Percentiles rank a stretch among this genome's conserved stretches.
These are phyloP conservation scores for Trypanosoma scelopori DNA, from an alignment of 208 protist species.

Conservation along the genomic window DNA sequence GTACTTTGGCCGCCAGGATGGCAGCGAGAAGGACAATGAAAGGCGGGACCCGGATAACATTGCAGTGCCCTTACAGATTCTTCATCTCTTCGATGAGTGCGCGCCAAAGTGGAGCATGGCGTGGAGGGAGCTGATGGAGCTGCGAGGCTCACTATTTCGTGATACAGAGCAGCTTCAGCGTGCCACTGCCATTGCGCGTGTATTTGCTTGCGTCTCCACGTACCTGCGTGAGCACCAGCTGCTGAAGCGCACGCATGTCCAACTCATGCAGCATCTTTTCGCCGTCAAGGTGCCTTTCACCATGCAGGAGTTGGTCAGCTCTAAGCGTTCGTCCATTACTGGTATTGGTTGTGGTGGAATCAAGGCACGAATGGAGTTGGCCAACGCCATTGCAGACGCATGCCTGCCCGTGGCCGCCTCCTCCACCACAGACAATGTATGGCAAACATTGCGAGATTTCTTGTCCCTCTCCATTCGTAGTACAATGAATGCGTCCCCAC, in stretches of 20 bases:
- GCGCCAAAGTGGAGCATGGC: conserved; percentile 49
- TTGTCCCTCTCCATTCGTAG: conserved; percentile 30
- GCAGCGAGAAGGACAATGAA: neutral
- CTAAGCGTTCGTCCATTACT: conserved; percentile 8
- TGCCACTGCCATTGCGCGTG: conserved; percentile 48
- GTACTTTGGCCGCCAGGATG: neutral
- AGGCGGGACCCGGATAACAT: neutral
- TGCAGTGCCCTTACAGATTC: conserved; percentile 29
- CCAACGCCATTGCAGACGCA: conserved; percentile 42
- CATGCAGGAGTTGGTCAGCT: conserved; percentile 42
- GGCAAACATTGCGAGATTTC: conserved; percentile 55
- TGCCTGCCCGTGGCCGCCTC: conserved; percentile 45
- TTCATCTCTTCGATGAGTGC: conserved; percentile 46
- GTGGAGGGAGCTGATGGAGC: conserved; percentile 83
- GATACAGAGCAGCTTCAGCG: conserved; percentile 44
- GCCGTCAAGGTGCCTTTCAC: conserved; percentile 60
- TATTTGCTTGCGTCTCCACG: conserved; percentile 46
- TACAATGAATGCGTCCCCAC: neutral
- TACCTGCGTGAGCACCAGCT: conserved; percentile 46
- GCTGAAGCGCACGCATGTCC: conserved; percentile 13
- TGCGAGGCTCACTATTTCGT: conserved; percentile 49
- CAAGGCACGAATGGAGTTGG: conserved; percentile 34
- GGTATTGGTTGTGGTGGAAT: neutral
- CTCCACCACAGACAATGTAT: conserved; percentile 47
- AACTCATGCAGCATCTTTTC: conserved; percentile 57